Evolutionary conservation across 768 basidiomycete genomes (phyloP), one percentile per base, ranked within the genome.

Genomic region (Holtermanniella nyarrowii): DNA sequence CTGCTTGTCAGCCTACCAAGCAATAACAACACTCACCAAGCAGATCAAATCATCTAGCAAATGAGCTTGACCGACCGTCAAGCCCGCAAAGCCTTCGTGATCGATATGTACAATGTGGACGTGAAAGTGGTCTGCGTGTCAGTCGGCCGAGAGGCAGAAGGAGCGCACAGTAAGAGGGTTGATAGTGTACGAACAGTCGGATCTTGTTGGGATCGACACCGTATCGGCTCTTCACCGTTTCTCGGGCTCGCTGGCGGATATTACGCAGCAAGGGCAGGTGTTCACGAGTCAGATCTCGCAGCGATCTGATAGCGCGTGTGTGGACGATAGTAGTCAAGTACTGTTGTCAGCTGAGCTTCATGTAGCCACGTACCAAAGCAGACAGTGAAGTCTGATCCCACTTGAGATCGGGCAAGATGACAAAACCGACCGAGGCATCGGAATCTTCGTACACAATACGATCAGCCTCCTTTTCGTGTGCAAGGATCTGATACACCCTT

Each of bases 321-420:
- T 79, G 78, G 0, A 77, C 79, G 52, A 99, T 78, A 0, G 85
- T 88, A 37, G 89, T 75, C 52, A 97, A 82, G 69, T 99, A 97
- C 48, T 71, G 47, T 23, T 1, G 18, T n/a, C 10, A 47, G 18
- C 21, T 24, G 25, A 20, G 27, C 3, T 10, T 24, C 16, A 43
- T 37, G 4, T 24, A 45, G 3, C 0, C 22, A 56, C 66, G 49
- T 26, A 69, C 69, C 48, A 99, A 76, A 1, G 86, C 79, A 0
- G 79, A 72, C n/a, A 85, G 58, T 0, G 81, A 85, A 21, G 75
- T 78, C 24, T 82, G 77, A 66, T 97, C 89, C 93, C 93, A 97
- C 74, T 96, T 97, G 81, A 95, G 85, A 72, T 99, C 93, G 0
- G 93, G 93, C 0, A 95, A 72, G 50, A 99, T 82, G 37, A 93